Base-by-base conservation (phyloP, 768 basidiomycete genomes). In the Collybia sp. region DNA sequence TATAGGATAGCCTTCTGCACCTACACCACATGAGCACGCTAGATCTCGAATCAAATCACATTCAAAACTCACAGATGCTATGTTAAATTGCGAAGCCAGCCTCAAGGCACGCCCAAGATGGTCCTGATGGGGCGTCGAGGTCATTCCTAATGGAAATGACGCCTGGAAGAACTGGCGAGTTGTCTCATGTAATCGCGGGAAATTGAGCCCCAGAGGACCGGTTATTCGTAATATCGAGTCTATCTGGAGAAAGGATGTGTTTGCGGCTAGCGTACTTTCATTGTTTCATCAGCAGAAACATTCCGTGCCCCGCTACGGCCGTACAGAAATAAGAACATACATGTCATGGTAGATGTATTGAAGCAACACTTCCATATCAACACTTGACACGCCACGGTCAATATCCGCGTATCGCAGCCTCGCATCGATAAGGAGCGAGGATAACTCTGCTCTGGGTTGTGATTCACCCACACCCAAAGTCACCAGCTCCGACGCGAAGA, bases 1-100 rank as follows among this genome's bases (percentile, higher is more conserved):
- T 89, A 88, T 46, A 82, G 70, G 25, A 86, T 64, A 4, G 77
- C 72, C 51, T 85, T 87, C 58, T 73, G 73, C 44, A 80, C 70
- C 83, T 84, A 34, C 36, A 32, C 16, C 19, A 49, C 19, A 5
- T 20, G 2, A 33, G 6, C 31, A 16, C 34, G 34, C 12, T 37
- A 31, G 17, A 20, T 12, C 11, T 17, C 18, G 16, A 11, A 25
- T 16, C 37, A 12, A 30, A 69, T n/a, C n/a, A 13, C n/a, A 37
- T 37, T 25, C 25, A 3, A 8, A 25, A 10, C 82, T 56, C 53
- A 85, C 85, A 3, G 69, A 65, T n/a, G 53, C 42, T 35, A 84
- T 60, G 32, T 68, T 56, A 49, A 77, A 76, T 37, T 70, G 62
- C 13, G 69, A 59, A 0, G 82, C 77, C 16, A 88, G 56, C 11